Percentiles rank a stretch among this genome's conserved stretches.
phyloP scores from a whole-genome alignment of 2,329 filamentous ascomycete species.

The Paecilomyces sp. region DNA sequence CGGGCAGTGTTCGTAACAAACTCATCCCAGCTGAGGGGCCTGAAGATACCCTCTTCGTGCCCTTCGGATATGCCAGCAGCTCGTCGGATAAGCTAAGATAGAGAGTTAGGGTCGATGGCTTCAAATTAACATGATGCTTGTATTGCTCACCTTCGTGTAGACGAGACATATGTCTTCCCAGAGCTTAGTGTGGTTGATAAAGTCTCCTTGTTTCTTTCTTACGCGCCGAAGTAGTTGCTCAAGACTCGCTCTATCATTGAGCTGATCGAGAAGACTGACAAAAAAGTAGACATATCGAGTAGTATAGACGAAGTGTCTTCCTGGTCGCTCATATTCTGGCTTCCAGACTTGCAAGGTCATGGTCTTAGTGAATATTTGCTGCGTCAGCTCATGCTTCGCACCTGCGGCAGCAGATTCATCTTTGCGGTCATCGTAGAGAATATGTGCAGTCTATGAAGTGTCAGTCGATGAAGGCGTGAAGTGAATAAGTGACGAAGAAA shows the following conservation, averaged over 20 bases:
- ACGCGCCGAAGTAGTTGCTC: constrained; percentile 73
- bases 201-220: constrained; percentile 72
- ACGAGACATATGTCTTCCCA: constrained; percentile 56
- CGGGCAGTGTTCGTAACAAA: constrained; percentile 54
- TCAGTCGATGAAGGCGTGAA: constrained; percentile 24
- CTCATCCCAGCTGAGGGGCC: constrained; percentile 56
- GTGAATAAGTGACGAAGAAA: neutral
- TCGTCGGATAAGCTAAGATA: constrained; percentile 48
- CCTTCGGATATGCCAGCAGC: constrained; percentile 51
- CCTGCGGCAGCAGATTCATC: constrained; percentile 48
- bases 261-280: constrained; percentile 63
- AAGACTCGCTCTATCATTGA: constrained; percentile 67
- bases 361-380: constrained; percentile 86
- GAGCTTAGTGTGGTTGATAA: constrained; percentile 55
- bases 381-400: constrained; percentile 71
- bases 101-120: constrained; percentile 18
- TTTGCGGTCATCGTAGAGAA: constrained; percentile 52
- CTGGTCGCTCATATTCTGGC: constrained; percentile 75
- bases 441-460: constrained; percentile 44
- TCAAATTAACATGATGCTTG: constrained; percentile 6
- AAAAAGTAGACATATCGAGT: constrained; percentile 80
- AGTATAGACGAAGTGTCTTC: constrained; percentile 87
- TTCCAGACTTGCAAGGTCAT: constrained; percentile 96
- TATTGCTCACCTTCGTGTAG: constrained; percentile 43
- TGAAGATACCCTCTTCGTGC: constrained; percentile 60